Conservation (phyloP, 768 basidiomycete species). For the Rhodotorula toruloides region DNA sequence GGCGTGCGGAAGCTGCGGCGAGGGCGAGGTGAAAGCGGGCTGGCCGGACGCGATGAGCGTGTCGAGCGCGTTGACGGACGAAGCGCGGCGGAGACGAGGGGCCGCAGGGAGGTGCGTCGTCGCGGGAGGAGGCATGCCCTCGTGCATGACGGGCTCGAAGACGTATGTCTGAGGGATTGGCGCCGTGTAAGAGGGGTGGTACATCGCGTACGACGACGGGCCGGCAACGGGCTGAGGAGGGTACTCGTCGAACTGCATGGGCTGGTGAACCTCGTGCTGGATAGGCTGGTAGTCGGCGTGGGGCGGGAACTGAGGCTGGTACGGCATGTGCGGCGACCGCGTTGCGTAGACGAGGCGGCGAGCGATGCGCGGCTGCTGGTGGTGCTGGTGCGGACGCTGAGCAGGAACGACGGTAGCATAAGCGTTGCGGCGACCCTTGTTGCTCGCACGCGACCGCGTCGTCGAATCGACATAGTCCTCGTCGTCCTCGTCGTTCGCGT, state of each 20-base stretch:
- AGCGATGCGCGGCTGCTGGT: background rate
- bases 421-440: background rate
- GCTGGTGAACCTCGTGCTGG: background rate
- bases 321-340: background rate
- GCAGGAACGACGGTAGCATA: background rate
- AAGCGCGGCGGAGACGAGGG: slow-evolving; percentile 18
- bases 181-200: slow-evolving; percentile 8
- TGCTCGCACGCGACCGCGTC: background rate
- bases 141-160: background rate
- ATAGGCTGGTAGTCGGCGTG: background rate
- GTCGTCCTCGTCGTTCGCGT: background rate
- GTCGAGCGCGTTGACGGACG: slow-evolving; percentile 23
- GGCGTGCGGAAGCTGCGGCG: slow-evolving; percentile 5
- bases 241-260: background rate
- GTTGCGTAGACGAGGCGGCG: slow-evolving; percentile 13
- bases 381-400: background rate
- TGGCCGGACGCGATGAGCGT: background rate
- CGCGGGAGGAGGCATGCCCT: background rate
- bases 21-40: background rate
- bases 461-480: slow-evolving; percentile 15
- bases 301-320: background rate
- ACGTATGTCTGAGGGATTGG: slow-evolving; percentile 22
- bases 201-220: slow-evolving; percentile 10
- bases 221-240: background rate
- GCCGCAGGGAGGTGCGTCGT: background rate